Conservation (phyloP, 768 basidiomycete species). For the Calvatia gigantea region DNA sequence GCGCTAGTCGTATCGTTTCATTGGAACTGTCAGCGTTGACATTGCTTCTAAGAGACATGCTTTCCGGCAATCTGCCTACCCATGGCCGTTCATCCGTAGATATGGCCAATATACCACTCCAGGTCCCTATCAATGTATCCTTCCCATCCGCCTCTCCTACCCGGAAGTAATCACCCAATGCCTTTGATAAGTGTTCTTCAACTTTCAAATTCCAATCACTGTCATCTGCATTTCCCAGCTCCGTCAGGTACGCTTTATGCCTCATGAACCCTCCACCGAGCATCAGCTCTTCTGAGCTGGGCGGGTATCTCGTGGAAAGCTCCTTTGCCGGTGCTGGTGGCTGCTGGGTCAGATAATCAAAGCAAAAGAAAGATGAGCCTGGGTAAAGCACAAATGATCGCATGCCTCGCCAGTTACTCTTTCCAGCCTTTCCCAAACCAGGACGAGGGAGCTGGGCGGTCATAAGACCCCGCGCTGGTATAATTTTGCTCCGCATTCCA, state of each 20-base stretch:
- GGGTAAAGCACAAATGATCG: slow-evolving; percentile 63
- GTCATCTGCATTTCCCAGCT: slow-evolving; percentile 38
- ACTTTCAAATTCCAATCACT: slow-evolving; percentile 23
- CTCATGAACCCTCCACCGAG: slow-evolving; percentile 58
- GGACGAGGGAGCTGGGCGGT: slow-evolving; percentile 58
- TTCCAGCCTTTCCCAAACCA: slow-evolving; percentile 20
- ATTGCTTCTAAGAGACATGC: slow-evolving; percentile 38
- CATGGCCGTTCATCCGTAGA: slow-evolving; percentile 65
- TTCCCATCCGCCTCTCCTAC: slow-evolving; percentile 19
- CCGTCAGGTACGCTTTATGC: slow-evolving; percentile 26
- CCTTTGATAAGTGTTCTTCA: slow-evolving; percentile 28
- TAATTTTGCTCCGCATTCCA: slow-evolving; percentile 56
- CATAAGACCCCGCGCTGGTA: slow-evolving; percentile 61
- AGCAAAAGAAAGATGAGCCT: slow-evolving; percentile 32
- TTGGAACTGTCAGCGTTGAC: neutral
- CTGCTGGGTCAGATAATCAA: slow-evolving; percentile 71
- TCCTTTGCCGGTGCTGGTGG: slow-evolving; percentile 15
- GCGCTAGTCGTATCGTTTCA: slow-evolving; percentile 17
- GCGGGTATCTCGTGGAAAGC: neutral
- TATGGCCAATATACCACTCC: slow-evolving; percentile 63
- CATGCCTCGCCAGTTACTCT: slow-evolving; percentile 31
- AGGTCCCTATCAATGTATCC: slow-evolving; percentile 44
- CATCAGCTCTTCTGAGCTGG: slow-evolving; percentile 49
- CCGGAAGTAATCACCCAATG: slow-evolving; percentile 53
- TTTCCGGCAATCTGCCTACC: slow-evolving; percentile 61